Evolutionary conservation across 257 asterid genomes (phyloP), one percentile per base, ranked within the genome.

Genomic region (Solanum tacnaense): DNA sequence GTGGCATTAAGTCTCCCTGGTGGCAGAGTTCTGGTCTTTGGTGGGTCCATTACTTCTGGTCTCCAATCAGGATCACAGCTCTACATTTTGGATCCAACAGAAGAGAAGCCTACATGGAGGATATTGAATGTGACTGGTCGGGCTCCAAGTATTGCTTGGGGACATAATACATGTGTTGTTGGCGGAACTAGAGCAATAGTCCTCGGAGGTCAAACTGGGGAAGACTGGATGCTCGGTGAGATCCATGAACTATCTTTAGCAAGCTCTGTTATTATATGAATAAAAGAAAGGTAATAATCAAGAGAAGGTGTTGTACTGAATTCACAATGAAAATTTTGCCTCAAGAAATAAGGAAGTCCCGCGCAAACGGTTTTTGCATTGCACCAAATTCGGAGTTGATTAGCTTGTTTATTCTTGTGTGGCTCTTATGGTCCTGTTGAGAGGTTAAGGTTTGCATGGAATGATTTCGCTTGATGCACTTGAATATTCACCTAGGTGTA

Each of bases 31-130:
- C 89, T 95, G 18, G 92, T 95, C 34, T 96, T 96, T 76, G 99
- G 98, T 78, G 99, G 99, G 52, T 97, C 99, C 31, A 97, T 97
- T 75, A 56, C n/a, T 56, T 96, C 99, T 9, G 99, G 99, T 41
- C 98, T 97, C 32, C 99, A 97, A 92, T 97, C 99, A 1, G 98
- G 98, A 25, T 96, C 98, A 5, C 98, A 96, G 94, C 95, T 97
- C 21, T 97, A 96, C 84, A 93, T 97, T 78, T 94, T 97, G 21
- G 99, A 97, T 86, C 99, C 99, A 21, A 93, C 98, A 6, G 98
- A 97, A 90, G 99, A 97, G 92, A 93, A 94, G 88, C 99, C 99
- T 7, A 97, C 98, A 16, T 97, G 99, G 99, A 96, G 99, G 94
- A 91, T 96, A 70, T 89, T 97, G 60, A 94, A 95, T 29, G 98